These are phyloP conservation scores for Penicillium sp. DNA, from an alignment of 2,329 filamentous ascomycete species.

Conservation along the genomic window DNA sequence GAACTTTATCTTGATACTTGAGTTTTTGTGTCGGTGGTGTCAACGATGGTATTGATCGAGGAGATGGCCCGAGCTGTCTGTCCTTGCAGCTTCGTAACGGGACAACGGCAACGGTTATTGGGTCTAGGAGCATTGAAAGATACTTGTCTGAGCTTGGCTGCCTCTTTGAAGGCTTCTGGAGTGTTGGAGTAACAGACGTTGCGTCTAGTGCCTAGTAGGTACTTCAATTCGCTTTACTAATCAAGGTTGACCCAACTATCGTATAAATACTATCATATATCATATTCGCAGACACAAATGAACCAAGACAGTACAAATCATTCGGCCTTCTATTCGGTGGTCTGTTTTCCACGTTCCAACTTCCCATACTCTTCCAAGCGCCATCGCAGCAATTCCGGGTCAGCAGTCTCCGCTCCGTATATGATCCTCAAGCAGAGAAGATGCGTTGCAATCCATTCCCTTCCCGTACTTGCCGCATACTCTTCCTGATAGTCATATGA, in stretches of 20 bases:
- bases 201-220: background rate
- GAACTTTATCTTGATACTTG: conserved; percentile 37
- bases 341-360: background rate
- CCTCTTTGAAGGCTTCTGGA: background rate
- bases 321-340: background rate
- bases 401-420: background rate
- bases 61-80: background rate
- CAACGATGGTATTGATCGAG: background rate
- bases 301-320: background rate
- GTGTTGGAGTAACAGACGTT: background rate
- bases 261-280: background rate
- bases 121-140: background rate
- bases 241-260: background rate
- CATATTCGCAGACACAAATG: background rate
- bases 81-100: background rate
- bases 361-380: conserved; percentile 4
- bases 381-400: background rate
- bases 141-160: background rate
- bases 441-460: conserved; percentile 4
- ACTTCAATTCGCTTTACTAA: background rate
- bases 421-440: conserved; percentile 7
- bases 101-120: background rate
- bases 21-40: background rate
- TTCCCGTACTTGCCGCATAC: background rate
- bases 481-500: conserved; percentile 1